Evolutionary conservation across 2,329 filamentous ascomycete genomes (phyloP), one percentile per base, ranked within the genome.

Genomic region (Exserohilum turcica): DNA sequence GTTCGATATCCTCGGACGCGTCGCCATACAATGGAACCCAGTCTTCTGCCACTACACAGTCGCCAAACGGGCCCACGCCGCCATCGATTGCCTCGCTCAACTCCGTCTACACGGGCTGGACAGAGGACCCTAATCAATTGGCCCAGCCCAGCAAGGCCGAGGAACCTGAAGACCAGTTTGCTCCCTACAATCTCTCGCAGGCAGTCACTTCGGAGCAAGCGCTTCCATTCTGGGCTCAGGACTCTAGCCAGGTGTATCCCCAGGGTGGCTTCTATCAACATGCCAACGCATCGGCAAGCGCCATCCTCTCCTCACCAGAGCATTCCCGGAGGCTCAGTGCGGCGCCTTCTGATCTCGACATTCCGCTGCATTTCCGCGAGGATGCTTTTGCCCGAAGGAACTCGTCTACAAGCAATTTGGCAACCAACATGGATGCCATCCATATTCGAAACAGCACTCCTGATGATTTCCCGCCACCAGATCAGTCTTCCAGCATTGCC

Each of bases 401-500:
- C 38, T 77, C 74, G 2, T 75, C 74, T 4, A 73, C 73, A 6
- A 73, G 67, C 48, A 74, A 71, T 27, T 60, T 77, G 15, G 71
- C 73, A n/a, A 65, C 66, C 43, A 75, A 73, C 27, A 74, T 76
- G 54, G 70, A 73, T 42, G 69, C 68, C 13, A 73, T 76, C 15
- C 69, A 72, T 29, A 75, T 77, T 16, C 70, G 74, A 36, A 71
- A 67, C 21, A 59, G 59, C 28, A 67, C 69, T 16, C 66, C 66
- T 12, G 70, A 73, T 15, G 70, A 61, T 1, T 75, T 75, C 57
- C 68, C 69, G 68, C 73, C 75, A 63, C 64, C 73, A 52, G 56
- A 58, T 36, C 71, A 74, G 38, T 73, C 76, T 7, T 71, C 74
- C 2, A 76, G 71, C 54, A 75, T 79, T 53, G 77, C 76, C 27